Evolutionary conservation across 2,329 filamentous ascomycete species (phyloP).

Genomic region (Scortechinia acanthostroma): DNA sequence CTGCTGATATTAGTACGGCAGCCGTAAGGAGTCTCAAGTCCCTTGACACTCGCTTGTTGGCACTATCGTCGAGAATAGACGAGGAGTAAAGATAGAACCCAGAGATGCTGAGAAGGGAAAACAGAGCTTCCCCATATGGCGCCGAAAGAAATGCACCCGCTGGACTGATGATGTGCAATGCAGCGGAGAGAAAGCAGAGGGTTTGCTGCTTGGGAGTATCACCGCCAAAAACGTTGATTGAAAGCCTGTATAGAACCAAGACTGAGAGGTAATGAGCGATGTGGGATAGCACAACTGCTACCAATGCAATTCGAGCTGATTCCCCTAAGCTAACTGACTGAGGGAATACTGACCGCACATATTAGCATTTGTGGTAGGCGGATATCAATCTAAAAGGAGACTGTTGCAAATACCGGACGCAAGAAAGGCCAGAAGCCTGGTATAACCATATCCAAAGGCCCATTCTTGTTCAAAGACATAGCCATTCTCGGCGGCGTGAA

Average conservation of each 20-base stretch:
- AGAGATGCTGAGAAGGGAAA: slow-evolving; percentile 45
- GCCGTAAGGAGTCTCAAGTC: slow-evolving; percentile 28
- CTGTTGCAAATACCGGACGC: slow-evolving; percentile 19
- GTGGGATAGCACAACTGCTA: slow-evolving; percentile 42
- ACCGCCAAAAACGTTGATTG: slow-evolving; percentile 25
- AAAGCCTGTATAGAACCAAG: slow-evolving; percentile 41
- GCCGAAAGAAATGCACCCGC: slow-evolving; percentile 54
- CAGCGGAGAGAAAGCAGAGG: slow-evolving; percentile 39
- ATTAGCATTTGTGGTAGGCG: too few species aligned
- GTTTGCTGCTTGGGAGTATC: slow-evolving; percentile 9
- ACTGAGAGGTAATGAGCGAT: slow-evolving; percentile 47
- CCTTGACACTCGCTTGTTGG: slow-evolving; percentile 11
- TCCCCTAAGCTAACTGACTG: neutral
- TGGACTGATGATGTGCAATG: slow-evolving; percentile 49
- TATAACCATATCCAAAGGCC: slow-evolving; percentile 56
- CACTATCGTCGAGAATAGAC: slow-evolving; percentile 17
- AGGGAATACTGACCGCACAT: neutral
- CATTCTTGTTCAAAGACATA: slow-evolving; percentile 59
- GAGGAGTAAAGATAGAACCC: slow-evolving; percentile 42
- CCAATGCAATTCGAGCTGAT: slow-evolving; percentile 14
- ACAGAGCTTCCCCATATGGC: slow-evolving; percentile 47
- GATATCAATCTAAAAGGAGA: too few species aligned
- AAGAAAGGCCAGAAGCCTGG: slow-evolving; percentile 28
- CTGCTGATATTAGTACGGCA: slow-evolving; percentile 38
- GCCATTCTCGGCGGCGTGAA: slow-evolving; percentile 39